Conservation (phyloP, 129 eudicot genomes). For the Flaveria trinervia region DNA sequence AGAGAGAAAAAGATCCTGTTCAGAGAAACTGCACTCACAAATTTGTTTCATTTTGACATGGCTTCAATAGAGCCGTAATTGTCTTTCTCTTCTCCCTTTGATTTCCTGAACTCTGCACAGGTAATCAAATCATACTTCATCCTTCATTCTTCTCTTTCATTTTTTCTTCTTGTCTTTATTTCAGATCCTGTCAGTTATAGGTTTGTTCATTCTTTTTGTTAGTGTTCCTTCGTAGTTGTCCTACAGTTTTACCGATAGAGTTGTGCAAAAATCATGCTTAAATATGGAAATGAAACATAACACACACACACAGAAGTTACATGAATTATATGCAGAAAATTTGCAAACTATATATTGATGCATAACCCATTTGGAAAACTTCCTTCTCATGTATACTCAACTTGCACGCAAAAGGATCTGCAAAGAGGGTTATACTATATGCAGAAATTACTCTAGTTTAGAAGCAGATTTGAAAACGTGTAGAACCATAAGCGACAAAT, state of each 20-base stretch:
- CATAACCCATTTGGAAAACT: not conserved
- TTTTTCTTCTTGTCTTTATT: not conserved
- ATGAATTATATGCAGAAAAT: not conserved
- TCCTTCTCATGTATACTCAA: not conserved
- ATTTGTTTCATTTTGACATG: not conserved
- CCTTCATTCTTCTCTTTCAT: not conserved
- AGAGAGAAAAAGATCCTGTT: not conserved
- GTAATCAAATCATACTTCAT: not conserved
- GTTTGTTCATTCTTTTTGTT: not conserved
- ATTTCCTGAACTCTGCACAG: not conserved
- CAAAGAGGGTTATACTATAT: not conserved
- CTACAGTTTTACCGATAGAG: not conserved
- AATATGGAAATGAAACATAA: not conserved
- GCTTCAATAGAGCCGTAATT: not conserved
- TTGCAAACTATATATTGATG: conserved; percentile 2
- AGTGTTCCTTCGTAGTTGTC: not conserved
- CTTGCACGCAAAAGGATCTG: not conserved
- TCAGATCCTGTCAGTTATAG: not conserved
- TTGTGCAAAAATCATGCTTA: not conserved
- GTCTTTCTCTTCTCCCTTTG: not conserved
- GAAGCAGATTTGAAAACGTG: not conserved
- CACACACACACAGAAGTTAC: not conserved
- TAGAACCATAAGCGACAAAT: not conserved
- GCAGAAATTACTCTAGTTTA: not conserved
- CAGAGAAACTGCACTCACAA: not conserved